Percentiles rank a stretch among this genome's conserved stretches.
phyloP scores from a whole-genome alignment of 2,329 filamentous ascomycete species.

The Arthrobotrys conoides region DNA sequence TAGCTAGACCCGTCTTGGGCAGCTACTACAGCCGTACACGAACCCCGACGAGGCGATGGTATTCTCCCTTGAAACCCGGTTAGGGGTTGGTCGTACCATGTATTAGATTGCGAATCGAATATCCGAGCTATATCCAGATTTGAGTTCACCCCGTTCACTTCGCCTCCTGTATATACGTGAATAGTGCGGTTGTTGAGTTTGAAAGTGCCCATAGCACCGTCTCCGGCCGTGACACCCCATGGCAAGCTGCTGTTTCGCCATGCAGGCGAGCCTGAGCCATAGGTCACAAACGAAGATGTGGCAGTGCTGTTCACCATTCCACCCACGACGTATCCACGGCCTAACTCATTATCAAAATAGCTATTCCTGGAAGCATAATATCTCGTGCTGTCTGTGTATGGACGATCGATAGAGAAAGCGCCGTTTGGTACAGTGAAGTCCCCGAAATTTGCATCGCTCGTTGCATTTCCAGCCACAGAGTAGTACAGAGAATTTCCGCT shows the following conservation, averaged over 20 bases:
- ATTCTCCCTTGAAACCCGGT: slow-evolving; percentile 4
- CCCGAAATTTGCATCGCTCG: neutral
- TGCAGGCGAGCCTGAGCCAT: neutral
- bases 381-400: neutral
- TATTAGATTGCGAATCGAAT: slow-evolving; percentile 14
- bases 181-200: slow-evolving; percentile 17
- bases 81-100: slow-evolving; percentile 28
- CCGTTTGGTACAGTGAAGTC: neutral
- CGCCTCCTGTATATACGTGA: slow-evolving; percentile 19
- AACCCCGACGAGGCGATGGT: slow-evolving; percentile 8
- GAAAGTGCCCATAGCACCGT: slow-evolving; percentile 21
- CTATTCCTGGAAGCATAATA: slow-evolving; percentile 17
- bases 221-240: slow-evolving; percentile 32
- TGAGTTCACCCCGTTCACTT: neutral
- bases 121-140: slow-evolving; percentile 7
- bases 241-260: slow-evolving; percentile 25
- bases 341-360: slow-evolving; percentile 10
- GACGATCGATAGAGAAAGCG: neutral
- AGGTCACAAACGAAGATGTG: slow-evolving; percentile 7
- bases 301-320: neutral
- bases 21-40: slow-evolving; percentile 3
- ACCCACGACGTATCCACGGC: slow-evolving; percentile 22
- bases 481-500: neutral
- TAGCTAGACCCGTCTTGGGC: slow-evolving; percentile 38
- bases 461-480: neutral